Evolutionary conservation across 805 yeast species (phyloP).

Genomic region (Kregervanrija fluxuum): DNA sequence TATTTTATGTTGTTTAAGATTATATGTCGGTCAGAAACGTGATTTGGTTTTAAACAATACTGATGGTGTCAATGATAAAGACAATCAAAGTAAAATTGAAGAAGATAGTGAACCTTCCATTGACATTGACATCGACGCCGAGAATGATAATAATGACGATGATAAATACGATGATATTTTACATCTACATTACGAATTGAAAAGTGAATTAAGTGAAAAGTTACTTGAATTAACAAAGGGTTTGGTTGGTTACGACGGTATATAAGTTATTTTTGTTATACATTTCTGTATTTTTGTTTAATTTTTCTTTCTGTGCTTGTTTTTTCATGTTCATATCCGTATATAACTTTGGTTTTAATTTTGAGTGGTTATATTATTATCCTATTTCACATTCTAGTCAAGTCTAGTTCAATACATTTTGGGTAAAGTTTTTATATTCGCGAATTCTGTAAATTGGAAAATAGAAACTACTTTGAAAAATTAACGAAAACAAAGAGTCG

Average conservation of each 20-base stretch:
- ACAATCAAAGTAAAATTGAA: no score
- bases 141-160: constrained; percentile 1
- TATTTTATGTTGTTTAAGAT: constrained; percentile 7
- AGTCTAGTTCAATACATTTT: no score
- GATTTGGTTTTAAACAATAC: neutral
- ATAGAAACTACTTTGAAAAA: no score
- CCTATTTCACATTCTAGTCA: neutral
- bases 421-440: no score
- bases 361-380: neutral
- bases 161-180: constrained; percentile 15
- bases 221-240: constrained; percentile 22
- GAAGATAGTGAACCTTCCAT: no score
- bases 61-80: neutral
- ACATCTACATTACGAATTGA: constrained; percentile 21
- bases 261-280: neutral
- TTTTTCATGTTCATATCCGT: neutral
- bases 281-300: neutral
- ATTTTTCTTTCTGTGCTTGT: neutral
- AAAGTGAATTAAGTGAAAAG: constrained; percentile 24
- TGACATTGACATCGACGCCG: neutral
- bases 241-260: constrained; percentile 22
- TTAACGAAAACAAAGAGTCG: no score
- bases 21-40: constrained; percentile 8
- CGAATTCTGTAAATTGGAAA: no score
- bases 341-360: neutral